Base-by-base conservation (phyloP, 1,284 basidiomycete species). In the Termitomyces sp. region DNA sequence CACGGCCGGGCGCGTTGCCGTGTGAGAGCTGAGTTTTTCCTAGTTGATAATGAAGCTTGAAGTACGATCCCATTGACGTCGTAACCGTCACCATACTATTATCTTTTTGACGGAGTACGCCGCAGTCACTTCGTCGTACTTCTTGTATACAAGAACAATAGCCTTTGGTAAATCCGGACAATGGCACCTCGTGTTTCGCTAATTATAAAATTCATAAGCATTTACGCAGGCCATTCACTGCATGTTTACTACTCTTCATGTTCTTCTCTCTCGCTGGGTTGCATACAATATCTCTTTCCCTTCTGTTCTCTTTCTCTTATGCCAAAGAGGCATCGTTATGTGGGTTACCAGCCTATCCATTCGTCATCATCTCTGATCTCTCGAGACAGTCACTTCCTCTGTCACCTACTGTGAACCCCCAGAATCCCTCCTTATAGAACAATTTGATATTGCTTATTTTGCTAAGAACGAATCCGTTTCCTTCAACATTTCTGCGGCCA, bases 371-470 rank as follows among this genome's bases (percentile, higher is more conserved):
- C 57, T 53, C 19, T 43, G 53, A 42, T 36, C 44, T 59, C 45
- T 53, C 50, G 39, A 63, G 12, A 39, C 36, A 88, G 87, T 87
- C 70, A 92, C 92, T 39, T 91, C 90, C 42, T 89, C 90, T 51
- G 90, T 94, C 61, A 88, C 91, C 17, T 94, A 94, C 69, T 95
- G 92, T 71, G 76, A 86, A 50, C 86, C 89, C 40, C 88, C 91
- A 41, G 83, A 86, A 67, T 81, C 83, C 34, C 78, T 95, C 58
- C 82, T 93, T 62, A 79, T 95, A 46, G 82, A 92, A 68, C 81
- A 86, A 62, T 91, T 95, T 66, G 84, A 92, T 64, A 73, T 94
- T 56, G 75, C 81, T 8, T 94, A 91, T 68, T 84, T 86, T 62
- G 77, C 81, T 46, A 65, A 73, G 54, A 94, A 93, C 65, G 70